Evolutionary conservation across 352 stramenopile genomes (phyloP).

Genomic region (Phytopythium oedochilum): DNA sequence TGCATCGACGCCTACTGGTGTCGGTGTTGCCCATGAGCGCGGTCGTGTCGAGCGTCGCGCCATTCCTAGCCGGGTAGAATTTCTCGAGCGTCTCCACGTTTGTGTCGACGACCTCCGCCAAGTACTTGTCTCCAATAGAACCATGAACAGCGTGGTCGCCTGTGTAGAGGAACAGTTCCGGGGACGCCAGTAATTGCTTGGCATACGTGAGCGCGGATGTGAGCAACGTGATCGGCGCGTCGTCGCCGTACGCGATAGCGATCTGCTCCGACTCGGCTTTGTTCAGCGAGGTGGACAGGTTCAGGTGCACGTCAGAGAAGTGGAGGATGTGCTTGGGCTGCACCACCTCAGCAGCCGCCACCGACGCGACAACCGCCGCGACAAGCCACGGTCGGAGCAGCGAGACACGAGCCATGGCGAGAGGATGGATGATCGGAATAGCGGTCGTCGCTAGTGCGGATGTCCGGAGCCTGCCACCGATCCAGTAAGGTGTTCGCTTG

Average conservation of each 20-base stretch:
- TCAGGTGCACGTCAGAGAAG: conserved; percentile 74
- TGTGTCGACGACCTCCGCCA: conserved; percentile 39
- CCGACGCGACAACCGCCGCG: not conserved
- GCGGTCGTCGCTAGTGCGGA: not conserved
- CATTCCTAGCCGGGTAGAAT: conserved; percentile 32
- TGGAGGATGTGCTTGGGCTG: conserved; percentile 53
- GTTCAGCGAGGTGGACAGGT: conserved; percentile 43
- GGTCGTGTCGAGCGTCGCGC: conserved; percentile 36
- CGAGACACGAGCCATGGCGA: not conserved
- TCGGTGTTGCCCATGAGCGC: conserved; percentile 69
- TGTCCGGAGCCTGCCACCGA: not conserved
- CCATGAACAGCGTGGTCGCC: conserved; percentile 60
- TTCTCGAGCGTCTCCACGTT: conserved; percentile 63
- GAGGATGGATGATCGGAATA: not conserved
- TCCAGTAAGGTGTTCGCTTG: not conserved
- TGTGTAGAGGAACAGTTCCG: conserved; percentile 71
- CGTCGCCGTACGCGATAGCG: conserved; percentile 30
- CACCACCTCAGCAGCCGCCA: not conserved
- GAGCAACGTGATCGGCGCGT: conserved; percentile 44
- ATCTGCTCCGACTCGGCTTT: conserved; percentile 24
- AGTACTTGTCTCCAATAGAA: conserved; percentile 35
- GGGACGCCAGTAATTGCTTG: conserved; percentile 42
- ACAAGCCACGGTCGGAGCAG: not conserved
- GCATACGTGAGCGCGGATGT: conserved; percentile 59
- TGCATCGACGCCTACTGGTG: conserved; percentile 22